Evolutionary conservation across 2,329 filamentous ascomycete genomes (phyloP), one percentile per base, ranked within the genome.

Genomic region (Colletotrichum cuscutae): DNA sequence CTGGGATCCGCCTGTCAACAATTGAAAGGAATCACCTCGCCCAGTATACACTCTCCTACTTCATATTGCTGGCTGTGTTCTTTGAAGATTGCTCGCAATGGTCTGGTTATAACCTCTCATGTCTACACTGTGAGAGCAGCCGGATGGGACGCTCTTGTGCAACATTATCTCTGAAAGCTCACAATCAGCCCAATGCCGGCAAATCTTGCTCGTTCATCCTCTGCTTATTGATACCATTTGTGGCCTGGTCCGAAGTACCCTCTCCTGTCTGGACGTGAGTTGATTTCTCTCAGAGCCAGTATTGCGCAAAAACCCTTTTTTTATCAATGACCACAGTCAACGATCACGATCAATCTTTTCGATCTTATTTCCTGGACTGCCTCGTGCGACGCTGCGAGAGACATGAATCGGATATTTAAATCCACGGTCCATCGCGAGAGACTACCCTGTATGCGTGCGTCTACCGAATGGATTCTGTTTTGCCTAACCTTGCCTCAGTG

Each of bases 381-480:
- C 11, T 35, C 11, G 11, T 35, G 32, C 32, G 32, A 35, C 11
- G 32, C 11, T 15, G 35, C 54, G 54, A 70, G 70, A 60, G 57
- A 72, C 66, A 71, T 57, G 49, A 60, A 54, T 61, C 66, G 71
- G 66, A 65, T 46, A 72, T 71, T 72, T 65, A 61, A 72, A 61
- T 57, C 30, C 58, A 65, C 46, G 71, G 71, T 65, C 66, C 66
- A 65, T 66, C 24, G 24, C 9, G 28, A 49, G 7, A 42, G 32
- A 30, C 46, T 30, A 37, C 64, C 28, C 42, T 49, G 56, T 30
- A 56, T 30, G 46, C 7, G 24, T 28, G 32, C 65, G 9, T 64
- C 35, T 26, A 22, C 54, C 46, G 65, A 72, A 69, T 64, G 37
- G 68, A 46, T 64, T 59, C 35, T 32, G 52, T 61, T 53, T 59